These are phyloP conservation scores for Saraca asoca DNA, from an alignment of 331 rosid genomes.

Conservation along the genomic window DNA sequence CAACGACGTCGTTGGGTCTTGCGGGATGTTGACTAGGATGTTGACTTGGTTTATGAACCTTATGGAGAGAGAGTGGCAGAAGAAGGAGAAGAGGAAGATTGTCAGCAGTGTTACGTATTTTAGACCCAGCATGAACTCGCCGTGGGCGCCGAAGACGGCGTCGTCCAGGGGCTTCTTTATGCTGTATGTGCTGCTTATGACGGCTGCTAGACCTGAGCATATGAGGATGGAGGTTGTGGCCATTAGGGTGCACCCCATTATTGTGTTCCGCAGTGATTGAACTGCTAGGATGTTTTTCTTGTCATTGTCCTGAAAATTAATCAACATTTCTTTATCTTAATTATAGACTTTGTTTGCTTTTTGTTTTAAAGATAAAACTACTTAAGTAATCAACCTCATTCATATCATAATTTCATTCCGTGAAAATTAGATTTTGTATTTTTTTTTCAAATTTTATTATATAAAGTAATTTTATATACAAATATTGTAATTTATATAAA, in stretches of 20 bases:
- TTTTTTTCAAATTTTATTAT: too few species aligned
- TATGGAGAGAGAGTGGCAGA: conserved; percentile 52
- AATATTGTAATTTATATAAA: too few species aligned
- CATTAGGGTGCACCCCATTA: conserved; percentile 72
- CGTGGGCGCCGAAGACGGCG: conserved; percentile 44
- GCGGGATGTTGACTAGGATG: conserved; percentile 47
- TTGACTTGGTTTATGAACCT: conserved; percentile 51
- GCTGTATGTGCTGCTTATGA: conserved; percentile 66
- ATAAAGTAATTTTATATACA: too few species aligned
- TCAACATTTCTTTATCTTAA: too few species aligned
- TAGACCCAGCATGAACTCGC: conserved; percentile 50
- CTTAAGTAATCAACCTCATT: too few species aligned
- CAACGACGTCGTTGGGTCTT: conserved; percentile 28
- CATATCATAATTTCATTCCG: too few species aligned
- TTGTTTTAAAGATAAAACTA: too few species aligned
- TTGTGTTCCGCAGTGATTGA: conserved; percentile 51
- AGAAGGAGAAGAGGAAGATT: conserved; percentile 55
- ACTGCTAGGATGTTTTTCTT: conserved; percentile 60
- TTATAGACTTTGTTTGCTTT: too few species aligned
- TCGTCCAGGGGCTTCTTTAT: conserved; percentile 55
- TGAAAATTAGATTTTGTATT: too few species aligned
- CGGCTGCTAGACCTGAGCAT: conserved; percentile 56
- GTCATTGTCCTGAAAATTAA: conserved; percentile 50
- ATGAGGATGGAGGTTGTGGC: conserved; percentile 62
- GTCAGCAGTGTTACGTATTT: conserved; percentile 54